Percentiles rank a stretch among this genome's conserved stretches.
These are phyloP conservation scores for Capsicum pubescens DNA, from an alignment of 257 asterid genomes.

Conservation along the genomic window DNA sequence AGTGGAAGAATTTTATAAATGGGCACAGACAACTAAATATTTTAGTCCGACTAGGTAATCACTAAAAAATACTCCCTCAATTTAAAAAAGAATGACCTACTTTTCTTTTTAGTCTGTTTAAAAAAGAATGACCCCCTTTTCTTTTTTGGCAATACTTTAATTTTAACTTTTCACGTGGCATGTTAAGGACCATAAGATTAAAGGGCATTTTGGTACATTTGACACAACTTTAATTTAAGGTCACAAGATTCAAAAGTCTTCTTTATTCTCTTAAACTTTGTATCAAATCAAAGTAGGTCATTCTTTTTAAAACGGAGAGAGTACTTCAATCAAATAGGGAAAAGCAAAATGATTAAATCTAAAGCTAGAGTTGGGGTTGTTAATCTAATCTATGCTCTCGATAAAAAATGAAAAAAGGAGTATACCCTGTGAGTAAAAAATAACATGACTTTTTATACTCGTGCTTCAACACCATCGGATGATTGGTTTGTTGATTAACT, in stretches of 20 bases:
- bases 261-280: no score
- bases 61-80: background rate
- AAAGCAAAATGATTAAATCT: background rate
- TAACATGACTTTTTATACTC: constrained; percentile 24
- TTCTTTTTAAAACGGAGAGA: no score
- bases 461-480: constrained; percentile 26
- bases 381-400: background rate
- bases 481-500: constrained; percentile 33
- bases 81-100: no score
- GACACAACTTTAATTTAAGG: no score
- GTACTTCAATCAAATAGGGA: background rate
- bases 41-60: background rate
- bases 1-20: background rate
- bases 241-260: no score
- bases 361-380: background rate
- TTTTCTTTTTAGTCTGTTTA: no score
- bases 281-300: no score
- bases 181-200: no score
- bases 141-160: no score
- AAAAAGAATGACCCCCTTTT: no score
- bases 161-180: no score
- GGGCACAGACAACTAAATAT: background rate
- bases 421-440: constrained; percentile 22
- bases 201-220: no score
- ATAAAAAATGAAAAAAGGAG: background rate